These are phyloP conservation scores for Xylaria digitata DNA, from an alignment of 2,329 filamentous ascomycete species.

Conservation along the genomic window DNA sequence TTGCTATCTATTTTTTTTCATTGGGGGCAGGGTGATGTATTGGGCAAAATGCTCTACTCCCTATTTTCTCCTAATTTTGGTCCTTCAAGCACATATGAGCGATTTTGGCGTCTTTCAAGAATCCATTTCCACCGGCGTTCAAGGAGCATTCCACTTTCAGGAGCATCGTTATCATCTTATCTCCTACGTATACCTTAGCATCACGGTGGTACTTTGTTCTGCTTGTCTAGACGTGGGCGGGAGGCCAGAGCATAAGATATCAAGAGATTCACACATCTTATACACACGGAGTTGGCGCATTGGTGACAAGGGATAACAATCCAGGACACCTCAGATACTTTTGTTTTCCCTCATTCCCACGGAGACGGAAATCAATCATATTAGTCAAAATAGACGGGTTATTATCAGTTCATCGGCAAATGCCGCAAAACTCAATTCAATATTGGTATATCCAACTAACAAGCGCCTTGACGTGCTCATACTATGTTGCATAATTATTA, in stretches of 20 bases:
- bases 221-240: slow-evolving; percentile 22
- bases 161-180: slow-evolving; percentile 32
- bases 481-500: neutral
- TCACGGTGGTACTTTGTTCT: slow-evolving; percentile 35
- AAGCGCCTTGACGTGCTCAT: neutral
- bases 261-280: slow-evolving; percentile 32
- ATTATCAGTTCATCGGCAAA: slow-evolving; percentile 10
- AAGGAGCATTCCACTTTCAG: slow-evolving; percentile 28
- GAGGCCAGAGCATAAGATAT: slow-evolving; percentile 35
- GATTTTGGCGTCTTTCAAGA: slow-evolving; percentile 32
- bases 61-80: slow-evolving; percentile 21
- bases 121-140: slow-evolving; percentile 39
- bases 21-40: slow-evolving; percentile 16
- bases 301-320: slow-evolving; percentile 26
- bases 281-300: slow-evolving; percentile 33
- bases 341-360: slow-evolving; percentile 19
- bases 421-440: slow-evolving; percentile 11
- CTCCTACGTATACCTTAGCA: slow-evolving; percentile 36
- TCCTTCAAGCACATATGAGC: slow-evolving; percentile 29
- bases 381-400: slow-evolving; percentile 32
- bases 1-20: slow-evolving; percentile 5
- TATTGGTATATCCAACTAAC: neutral
- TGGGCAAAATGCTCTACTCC: slow-evolving; percentile 8
- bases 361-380: slow-evolving; percentile 32
- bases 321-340: slow-evolving; percentile 26